These are phyloP conservation scores for Pholiota microspora DNA, from an alignment of 768 basidiomycete genomes.

Conservation along the genomic window DNA sequence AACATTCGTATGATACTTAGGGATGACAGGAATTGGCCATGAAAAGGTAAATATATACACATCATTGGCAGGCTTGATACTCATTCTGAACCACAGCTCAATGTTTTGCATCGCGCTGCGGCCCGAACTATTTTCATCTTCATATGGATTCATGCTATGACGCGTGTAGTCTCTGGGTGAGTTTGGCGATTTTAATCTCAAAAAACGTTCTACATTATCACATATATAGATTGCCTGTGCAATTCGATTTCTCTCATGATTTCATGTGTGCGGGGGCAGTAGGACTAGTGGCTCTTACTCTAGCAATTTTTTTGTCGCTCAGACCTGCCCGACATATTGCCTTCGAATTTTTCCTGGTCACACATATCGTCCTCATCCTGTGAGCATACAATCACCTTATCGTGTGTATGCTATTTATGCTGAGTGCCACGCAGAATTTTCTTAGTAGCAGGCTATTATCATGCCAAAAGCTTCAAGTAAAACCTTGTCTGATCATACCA, in stretches of 20 bases:
- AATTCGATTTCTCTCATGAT: constrained; percentile 32
- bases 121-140: constrained; percentile 39
- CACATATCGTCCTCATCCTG: constrained; percentile 30
- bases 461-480: constrained; percentile 29
- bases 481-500: constrained; percentile 3
- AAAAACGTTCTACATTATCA: not conserved
- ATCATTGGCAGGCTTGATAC: not conserved
- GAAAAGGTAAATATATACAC: constrained; percentile 37
- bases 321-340: constrained; percentile 35
- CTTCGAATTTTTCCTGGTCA: constrained; percentile 42
- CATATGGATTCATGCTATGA: constrained; percentile 42
- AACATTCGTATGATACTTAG: constrained; percentile 24
- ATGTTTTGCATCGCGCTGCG: constrained; percentile 43
- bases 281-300: constrained; percentile 31
- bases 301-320: constrained; percentile 36
- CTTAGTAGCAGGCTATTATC: constrained; percentile 37
- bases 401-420: constrained; percentile 13
- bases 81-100: constrained; percentile 28
- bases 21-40: constrained; percentile 51
- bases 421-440: constrained; percentile 32
- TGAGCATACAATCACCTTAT: constrained; percentile 14
- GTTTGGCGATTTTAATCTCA: constrained; percentile 1
- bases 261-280: constrained; percentile 34
- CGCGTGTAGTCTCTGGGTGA: constrained; percentile 28
- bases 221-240: constrained; percentile 27